phyloP scores from a whole-genome alignment of 371 early-diverging fungal species.

The Haplosporangium sp. region DNA sequence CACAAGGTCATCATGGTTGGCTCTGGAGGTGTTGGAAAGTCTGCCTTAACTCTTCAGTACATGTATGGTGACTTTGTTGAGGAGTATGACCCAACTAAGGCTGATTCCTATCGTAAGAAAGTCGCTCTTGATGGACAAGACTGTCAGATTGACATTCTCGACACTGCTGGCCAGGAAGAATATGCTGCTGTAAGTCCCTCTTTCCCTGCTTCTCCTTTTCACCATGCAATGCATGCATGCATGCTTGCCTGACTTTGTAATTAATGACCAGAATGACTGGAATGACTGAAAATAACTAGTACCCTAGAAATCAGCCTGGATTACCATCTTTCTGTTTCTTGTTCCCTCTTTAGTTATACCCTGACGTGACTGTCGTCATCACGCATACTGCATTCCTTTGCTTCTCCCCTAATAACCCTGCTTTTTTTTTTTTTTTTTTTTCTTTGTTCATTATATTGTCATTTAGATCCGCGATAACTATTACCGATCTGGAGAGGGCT shows the following conservation, averaged over 20 bases:
- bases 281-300: neutral
- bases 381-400: neutral
- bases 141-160: slow-evolving; percentile 91
- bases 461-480: slow-evolving; percentile 90
- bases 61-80: slow-evolving; percentile 96
- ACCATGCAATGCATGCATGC: no score
- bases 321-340: neutral
- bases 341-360: neutral
- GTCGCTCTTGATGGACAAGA: slow-evolving; percentile 76
- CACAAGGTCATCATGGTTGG: slow-evolving; percentile 96
- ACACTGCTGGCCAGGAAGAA: slow-evolving; percentile 96
- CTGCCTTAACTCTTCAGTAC: slow-evolving; percentile 91
- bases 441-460: neutral
- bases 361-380: slow-evolving; percentile 4
- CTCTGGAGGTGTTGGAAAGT: slow-evolving; percentile 94
- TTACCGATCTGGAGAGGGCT: slow-evolving; percentile 92
- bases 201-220: neutral
- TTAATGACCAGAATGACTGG: neutral
- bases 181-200: slow-evolving; percentile 73
- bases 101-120: slow-evolving; percentile 87
- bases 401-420: neutral
- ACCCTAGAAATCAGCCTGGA: neutral
- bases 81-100: slow-evolving; percentile 97
- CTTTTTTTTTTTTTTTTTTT: neutral
- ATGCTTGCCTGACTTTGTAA: no score